Evolutionary conservation across 1,284 basidiomycete genomes (phyloP).

Genomic region (Sphaerobolus stellatus): DNA sequence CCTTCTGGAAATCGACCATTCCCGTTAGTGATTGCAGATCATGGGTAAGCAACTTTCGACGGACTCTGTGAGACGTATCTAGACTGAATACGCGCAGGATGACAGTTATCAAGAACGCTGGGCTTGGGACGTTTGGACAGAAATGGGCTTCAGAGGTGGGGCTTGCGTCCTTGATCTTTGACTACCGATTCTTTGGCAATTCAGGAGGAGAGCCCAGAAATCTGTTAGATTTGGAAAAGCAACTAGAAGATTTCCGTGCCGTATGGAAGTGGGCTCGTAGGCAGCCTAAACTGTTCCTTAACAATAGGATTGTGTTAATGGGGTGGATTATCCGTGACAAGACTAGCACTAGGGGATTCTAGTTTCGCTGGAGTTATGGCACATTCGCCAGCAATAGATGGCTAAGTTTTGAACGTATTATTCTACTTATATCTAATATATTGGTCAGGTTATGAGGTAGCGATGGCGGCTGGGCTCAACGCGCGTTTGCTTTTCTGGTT

Average conservation of each 20-base stretch:
- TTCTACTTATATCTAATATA: background rate
- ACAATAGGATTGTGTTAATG: conserved; percentile 26
- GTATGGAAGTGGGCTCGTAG: conserved; percentile 23
- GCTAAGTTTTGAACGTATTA: background rate
- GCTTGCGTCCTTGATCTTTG: no score
- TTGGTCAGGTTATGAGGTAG: conserved; percentile 18
- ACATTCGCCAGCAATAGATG: conserved; percentile 16
- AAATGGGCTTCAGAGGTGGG: no score
- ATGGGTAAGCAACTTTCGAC: no score
- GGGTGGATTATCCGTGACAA: conserved; percentile 21
- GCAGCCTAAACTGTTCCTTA: conserved; percentile 19
- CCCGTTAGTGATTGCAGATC: no score
- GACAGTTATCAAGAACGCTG: no score
- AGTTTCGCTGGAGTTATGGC: conserved; percentile 25
- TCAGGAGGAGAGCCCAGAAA: conserved; percentile 26
- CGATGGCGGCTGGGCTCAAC: conserved; percentile 16
- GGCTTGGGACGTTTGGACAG: no score
- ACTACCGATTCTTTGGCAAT: conserved; percentile 27
- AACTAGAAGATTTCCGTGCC: conserved; percentile 23
- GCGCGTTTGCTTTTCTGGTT: conserved; percentile 25
- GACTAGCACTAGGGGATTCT: conserved; percentile 18
- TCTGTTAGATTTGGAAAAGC: conserved; percentile 19
- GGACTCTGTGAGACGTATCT: no score
- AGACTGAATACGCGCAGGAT: no score
- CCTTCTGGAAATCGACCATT: no score